Conservation (phyloP, 73 alveolate species). For the Halteria grandinella region DNA sequence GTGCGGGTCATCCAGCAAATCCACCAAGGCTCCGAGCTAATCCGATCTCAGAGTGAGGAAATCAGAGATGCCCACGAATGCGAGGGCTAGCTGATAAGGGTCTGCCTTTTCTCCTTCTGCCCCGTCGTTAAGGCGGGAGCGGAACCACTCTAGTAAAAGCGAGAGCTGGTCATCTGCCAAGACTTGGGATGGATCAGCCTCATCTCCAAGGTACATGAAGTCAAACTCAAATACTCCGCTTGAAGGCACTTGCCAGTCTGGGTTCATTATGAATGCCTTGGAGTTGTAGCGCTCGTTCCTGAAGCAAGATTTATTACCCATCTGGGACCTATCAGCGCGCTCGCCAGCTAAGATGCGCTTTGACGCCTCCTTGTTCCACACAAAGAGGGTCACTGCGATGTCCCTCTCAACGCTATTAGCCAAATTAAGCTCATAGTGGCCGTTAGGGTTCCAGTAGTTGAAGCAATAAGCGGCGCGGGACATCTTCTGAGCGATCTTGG, state of each 20-base stretch:
- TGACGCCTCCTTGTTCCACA: conserved; percentile 19
- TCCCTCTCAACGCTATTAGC: conserved; percentile 46
- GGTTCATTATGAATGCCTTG: background rate
- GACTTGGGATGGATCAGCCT: background rate
- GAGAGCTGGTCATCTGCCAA: background rate
- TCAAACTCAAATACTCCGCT: conserved; percentile 60
- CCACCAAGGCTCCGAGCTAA: conserved; percentile 55
- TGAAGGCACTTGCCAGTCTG: conserved; percentile 43
- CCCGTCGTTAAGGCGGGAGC: too few relatives aligned
- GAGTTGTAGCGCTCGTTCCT: conserved; percentile 56
- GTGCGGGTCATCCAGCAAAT: conserved; percentile 61
- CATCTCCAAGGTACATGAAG: conserved; percentile 32
- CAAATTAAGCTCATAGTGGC: conserved; percentile 49
- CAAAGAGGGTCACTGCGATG: conserved; percentile 34
- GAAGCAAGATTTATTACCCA: conserved; percentile 60
- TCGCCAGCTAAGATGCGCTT: conserved; percentile 3
- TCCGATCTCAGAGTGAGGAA: conserved; percentile 44
- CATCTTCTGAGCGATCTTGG: background rate
- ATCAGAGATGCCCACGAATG: conserved; percentile 37
- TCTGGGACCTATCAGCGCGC: conserved; percentile 33
- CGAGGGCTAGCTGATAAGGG: background rate
- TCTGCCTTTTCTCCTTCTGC: background rate
- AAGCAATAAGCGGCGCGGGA: conserved; percentile 32
- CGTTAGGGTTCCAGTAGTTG: conserved; percentile 63
- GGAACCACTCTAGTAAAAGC: conserved; percentile 7